Percentiles rank a stretch among this genome's conserved stretches.
These are phyloP conservation scores for Sporothrix euskadiensis DNA, from an alignment of 2,329 filamentous ascomycete species.

Conservation along the genomic window DNA sequence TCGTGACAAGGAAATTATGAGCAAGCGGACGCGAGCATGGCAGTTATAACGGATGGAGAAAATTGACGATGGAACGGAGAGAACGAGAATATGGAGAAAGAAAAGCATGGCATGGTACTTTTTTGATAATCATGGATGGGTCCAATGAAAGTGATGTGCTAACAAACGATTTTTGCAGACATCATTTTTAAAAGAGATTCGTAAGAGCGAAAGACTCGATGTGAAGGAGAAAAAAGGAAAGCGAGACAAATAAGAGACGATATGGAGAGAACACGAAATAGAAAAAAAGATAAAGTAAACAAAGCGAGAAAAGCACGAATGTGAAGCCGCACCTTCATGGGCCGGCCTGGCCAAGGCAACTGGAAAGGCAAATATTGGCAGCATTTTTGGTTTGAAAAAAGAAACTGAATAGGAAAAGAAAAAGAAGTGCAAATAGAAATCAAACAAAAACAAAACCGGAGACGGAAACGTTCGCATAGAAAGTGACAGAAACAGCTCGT, in stretches of 20 bases:
- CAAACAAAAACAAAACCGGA: not conserved
- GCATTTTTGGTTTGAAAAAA: slow-evolving; percentile 8
- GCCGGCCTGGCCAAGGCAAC: not conserved
- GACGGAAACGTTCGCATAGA: not conserved
- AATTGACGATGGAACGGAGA: not conserved
- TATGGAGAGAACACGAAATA: not conserved
- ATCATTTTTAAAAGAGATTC: slow-evolving; percentile 6
- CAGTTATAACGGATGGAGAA: not conserved
- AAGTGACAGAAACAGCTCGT: not conserved
- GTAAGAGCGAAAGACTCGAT: not conserved
- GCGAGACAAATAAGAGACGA: not conserved
- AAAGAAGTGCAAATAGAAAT: not conserved
- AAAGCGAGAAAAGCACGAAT: not conserved
- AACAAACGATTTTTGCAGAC: slow-evolving; percentile 3
- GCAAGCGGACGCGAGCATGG: not conserved
- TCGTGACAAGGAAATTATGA: not conserved
- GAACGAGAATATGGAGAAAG: not conserved
- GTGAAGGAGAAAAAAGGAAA: not conserved
- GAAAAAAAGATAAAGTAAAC: not conserved
- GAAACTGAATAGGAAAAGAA: not conserved
- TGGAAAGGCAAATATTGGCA: not conserved
- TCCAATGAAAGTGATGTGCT: not conserved
- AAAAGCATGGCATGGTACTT: not conserved
- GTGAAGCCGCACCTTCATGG: not conserved
- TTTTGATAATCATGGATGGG: not conserved